phyloP scores from a whole-genome alignment of 306 rosid species.

The Trifolium fragiferum region DNA sequence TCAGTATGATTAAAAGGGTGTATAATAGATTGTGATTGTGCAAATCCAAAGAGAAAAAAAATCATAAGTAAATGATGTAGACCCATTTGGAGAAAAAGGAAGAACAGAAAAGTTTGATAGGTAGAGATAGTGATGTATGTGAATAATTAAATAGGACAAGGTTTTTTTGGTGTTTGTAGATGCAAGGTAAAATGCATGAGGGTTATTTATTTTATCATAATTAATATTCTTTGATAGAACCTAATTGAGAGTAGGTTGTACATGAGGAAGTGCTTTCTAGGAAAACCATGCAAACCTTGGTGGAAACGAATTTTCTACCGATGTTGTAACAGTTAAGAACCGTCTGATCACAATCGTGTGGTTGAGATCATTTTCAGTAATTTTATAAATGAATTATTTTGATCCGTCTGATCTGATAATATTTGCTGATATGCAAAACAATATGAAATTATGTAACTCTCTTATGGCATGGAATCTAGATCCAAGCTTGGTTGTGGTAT shows the following conservation, averaged over 20 bases:
- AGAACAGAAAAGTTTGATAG: constrained; percentile 10
- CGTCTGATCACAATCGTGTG: too few relatives aligned
- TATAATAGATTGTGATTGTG: constrained; percentile 36
- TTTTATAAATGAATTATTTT: too few relatives aligned
- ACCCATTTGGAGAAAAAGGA: constrained; percentile 40
- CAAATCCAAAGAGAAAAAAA: constrained; percentile 38
- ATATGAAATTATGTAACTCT: too few relatives aligned
- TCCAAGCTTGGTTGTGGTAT: background rate
- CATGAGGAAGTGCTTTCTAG: constrained; percentile 45
- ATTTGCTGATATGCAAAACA: too few relatives aligned
- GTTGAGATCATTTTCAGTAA: too few relatives aligned
- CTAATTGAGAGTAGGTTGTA: constrained; percentile 47
- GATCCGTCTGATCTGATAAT: too few relatives aligned
- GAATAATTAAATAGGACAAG: constrained; percentile 41
- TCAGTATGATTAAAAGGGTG: constrained; percentile 50
- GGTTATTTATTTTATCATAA: constrained; percentile 1
- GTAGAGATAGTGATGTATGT: constrained; percentile 16
- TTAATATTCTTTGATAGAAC: constrained; percentile 15
- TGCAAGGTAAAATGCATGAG: constrained; percentile 43
- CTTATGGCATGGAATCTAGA: too few relatives aligned
- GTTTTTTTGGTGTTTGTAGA: constrained; percentile 15
- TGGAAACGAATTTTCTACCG: too few relatives aligned
- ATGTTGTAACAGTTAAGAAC: too few relatives aligned
- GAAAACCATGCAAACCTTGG: constrained; percentile 37
- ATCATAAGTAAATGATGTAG: constrained; percentile 33